Base-by-base conservation (phyloP, 257 asterid species). In the Fraxinus anomala region DNA sequence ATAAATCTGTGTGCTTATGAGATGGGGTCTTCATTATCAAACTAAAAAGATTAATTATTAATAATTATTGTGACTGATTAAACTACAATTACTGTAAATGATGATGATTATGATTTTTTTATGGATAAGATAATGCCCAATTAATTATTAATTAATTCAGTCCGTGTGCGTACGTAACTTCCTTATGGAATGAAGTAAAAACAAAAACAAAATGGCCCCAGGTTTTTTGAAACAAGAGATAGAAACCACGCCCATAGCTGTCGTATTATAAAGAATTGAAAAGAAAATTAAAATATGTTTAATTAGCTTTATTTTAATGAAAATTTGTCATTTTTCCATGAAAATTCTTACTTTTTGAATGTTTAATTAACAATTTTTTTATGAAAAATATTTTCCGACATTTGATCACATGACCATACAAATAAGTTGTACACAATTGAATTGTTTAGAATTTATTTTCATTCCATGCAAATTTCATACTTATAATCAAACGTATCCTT, bases 131-230 rank as follows among this genome's bases (percentile, higher is more conserved):
- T 68, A 30, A 68, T 30, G 74, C 70, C 82, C 11, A 56, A 78
- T 69, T 70, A 82, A 44, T 14, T 3, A 24, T 1, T 9, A 56
- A 23, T 44, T 28, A 76, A 54, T 49, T 40, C 23, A 81, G 72
- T 71, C 84, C 67, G 59, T 76, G 79, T 72, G 84, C 84, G 75
- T 72, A 76, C 70, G 78, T 72, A 44, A 75, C 73, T 76, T 76
- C 31, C 42, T 66, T 40, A 28, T 6, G 66, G 24, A 56, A n/a
- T n/a, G 66, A 56, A 56, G 11, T 33, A 33, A 4, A 31, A 31
- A 2, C 12, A 2, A n/a, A 6, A 54, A 56, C 9, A 51, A 51
- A 51, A 51, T 51, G 24, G 24, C 63, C 63, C 63, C 24, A 0
- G 70, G 49, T 73, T 16, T 33, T 5, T 17, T 30, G 9, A 49